Evolutionary conservation across 768 basidiomycete genomes (phyloP).

Genomic region (Boletus rufocinnamomeus): DNA sequence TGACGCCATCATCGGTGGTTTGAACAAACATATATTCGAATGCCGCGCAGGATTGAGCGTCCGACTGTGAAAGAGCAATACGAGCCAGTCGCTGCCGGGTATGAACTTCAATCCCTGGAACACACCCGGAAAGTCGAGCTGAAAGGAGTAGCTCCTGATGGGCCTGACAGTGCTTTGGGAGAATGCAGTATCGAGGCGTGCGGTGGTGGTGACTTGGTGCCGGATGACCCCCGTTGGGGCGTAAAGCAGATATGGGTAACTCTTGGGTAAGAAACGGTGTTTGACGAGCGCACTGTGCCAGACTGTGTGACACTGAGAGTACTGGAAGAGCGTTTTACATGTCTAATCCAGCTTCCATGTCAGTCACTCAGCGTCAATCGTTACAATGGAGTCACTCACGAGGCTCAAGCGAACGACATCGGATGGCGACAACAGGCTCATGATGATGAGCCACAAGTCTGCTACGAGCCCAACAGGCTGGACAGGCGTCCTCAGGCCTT

Average conservation of each 20-base stretch:
- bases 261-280: slow-evolving; percentile 28
- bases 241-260: slow-evolving; percentile 28
- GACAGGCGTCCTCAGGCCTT: not conserved
- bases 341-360: slow-evolving; percentile 17
- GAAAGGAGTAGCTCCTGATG: slow-evolving; percentile 28
- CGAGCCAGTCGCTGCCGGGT: slow-evolving; percentile 33
- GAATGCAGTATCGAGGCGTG: slow-evolving; percentile 27
- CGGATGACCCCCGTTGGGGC: slow-evolving; percentile 25
- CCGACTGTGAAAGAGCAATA: slow-evolving; percentile 35
- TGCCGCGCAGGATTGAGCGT: slow-evolving; percentile 31
- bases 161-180: slow-evolving; percentile 15
- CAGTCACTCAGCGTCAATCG: not conserved
- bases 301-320: slow-evolving; percentile 28
- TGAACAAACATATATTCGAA: slow-evolving; percentile 33
- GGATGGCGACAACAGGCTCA: slow-evolving; percentile 28
- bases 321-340: slow-evolving; percentile 27
- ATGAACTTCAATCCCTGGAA: slow-evolving; percentile 36
- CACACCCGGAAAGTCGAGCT: slow-evolving; percentile 32
- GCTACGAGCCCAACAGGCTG: slow-evolving; percentile 22
- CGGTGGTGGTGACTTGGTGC: slow-evolving; percentile 26
- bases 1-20: slow-evolving; percentile 15
- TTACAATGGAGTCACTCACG: slow-evolving; percentile 19
- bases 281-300: slow-evolving; percentile 27
- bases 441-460: slow-evolving; percentile 34
- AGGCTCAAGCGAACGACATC: slow-evolving; percentile 29